These are phyloP conservation scores for Daldinia childiae DNA, from an alignment of 495 filamentous ascomycete species.

Conservation along the genomic window DNA sequence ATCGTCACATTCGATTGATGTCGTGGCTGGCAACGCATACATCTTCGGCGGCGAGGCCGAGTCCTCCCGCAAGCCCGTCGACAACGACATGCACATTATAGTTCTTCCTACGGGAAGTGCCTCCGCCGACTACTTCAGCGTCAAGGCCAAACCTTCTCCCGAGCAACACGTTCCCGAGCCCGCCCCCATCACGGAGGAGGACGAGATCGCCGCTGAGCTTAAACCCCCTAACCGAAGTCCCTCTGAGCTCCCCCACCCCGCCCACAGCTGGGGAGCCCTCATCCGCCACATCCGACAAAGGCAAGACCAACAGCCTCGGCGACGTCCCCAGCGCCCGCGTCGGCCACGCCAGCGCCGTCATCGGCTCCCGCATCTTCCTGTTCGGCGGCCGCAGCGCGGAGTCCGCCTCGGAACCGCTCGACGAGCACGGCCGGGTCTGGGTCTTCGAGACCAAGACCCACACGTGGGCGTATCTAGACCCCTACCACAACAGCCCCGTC, in stretches of 20 bases:
- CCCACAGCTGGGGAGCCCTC: slow-evolving; percentile 13
- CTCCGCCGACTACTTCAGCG: slow-evolving; percentile 65
- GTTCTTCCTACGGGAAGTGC: slow-evolving; percentile 64
- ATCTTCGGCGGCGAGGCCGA: slow-evolving; percentile 71
- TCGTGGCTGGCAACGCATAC: slow-evolving; percentile 73
- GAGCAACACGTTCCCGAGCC: slow-evolving; percentile 13
- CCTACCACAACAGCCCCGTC: slow-evolving; percentile 49
- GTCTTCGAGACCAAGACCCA: slow-evolving; percentile 67
- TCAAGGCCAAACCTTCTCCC: slow-evolving; percentile 55
- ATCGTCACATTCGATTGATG: slow-evolving; percentile 73
- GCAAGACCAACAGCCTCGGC: slow-evolving; percentile 46
- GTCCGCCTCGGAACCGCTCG: slow-evolving; percentile 55
- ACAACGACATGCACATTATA: slow-evolving; percentile 76
- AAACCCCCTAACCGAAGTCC: slow-evolving; percentile 40
- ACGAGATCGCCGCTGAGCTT: slow-evolving; percentile 46
- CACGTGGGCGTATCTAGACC: slow-evolving; percentile 67
- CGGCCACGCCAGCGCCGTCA: slow-evolving; percentile 66
- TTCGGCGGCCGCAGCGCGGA: slow-evolving; percentile 66
- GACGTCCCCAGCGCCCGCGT: slow-evolving; percentile 61
- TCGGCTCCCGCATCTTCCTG: slow-evolving; percentile 69
- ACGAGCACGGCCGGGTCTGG: slow-evolving; percentile 73
- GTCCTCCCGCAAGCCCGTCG: slow-evolving; percentile 62
- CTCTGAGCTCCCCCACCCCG: slow-evolving; percentile 28
- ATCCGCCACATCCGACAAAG: slow-evolving; percentile 25
- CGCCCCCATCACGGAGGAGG: slow-evolving; percentile 52